Percentiles rank a stretch among this genome's conserved stretches.
Conservation (phyloP, 2,329 filamentous ascomycete species). For the Sporothrix brasiliensis region DNA sequence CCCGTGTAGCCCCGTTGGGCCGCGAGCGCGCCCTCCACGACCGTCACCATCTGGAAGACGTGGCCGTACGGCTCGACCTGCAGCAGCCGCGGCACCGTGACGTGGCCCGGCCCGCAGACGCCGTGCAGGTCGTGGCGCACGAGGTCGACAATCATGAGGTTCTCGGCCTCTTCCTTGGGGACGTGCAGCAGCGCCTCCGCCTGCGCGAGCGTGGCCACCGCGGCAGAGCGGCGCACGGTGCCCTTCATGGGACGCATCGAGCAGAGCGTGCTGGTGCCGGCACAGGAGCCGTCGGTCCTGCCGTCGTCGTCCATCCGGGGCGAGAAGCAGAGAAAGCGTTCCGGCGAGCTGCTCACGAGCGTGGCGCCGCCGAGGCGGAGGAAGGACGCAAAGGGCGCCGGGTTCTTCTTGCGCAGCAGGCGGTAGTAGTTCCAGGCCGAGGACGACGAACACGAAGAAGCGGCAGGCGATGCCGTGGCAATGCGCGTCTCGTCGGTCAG, state of each 20-base stretch:
- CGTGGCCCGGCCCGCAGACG: constrained; percentile 74
- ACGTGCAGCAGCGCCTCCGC: constrained; percentile 74
- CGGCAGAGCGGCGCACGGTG: constrained; percentile 77
- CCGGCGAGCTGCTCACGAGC: constrained; percentile 80
- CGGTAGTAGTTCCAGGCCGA: constrained; percentile 71
- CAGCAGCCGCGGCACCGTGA: constrained; percentile 76
- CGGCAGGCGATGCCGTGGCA: constrained; percentile 36
- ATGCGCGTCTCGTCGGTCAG: constrained; percentile 76
- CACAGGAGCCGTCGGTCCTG: neutral
- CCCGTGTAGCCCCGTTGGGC: constrained; percentile 53
- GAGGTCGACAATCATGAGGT: constrained; percentile 96
- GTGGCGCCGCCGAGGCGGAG: constrained; percentile 70
- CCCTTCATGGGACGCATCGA: constrained; percentile 95
- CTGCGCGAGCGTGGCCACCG: constrained; percentile 67
- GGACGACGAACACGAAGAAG: constrained; percentile 42
- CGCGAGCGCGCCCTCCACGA: constrained; percentile 68
- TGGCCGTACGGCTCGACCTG: constrained; percentile 88
- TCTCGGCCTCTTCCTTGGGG: constrained; percentile 91
- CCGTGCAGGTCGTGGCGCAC: constrained; percentile 91
- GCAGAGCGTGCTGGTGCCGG: constrained; percentile 47
- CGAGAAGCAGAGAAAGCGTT: constrained; percentile 69
- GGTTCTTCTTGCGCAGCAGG: constrained; percentile 69
- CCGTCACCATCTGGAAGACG: constrained; percentile 88
- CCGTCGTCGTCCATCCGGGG: neutral
- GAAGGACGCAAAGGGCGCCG: constrained; percentile 84